phyloP scores from a whole-genome alignment of 169 alveolate species.

The Cryptosporidium felis region DNA sequence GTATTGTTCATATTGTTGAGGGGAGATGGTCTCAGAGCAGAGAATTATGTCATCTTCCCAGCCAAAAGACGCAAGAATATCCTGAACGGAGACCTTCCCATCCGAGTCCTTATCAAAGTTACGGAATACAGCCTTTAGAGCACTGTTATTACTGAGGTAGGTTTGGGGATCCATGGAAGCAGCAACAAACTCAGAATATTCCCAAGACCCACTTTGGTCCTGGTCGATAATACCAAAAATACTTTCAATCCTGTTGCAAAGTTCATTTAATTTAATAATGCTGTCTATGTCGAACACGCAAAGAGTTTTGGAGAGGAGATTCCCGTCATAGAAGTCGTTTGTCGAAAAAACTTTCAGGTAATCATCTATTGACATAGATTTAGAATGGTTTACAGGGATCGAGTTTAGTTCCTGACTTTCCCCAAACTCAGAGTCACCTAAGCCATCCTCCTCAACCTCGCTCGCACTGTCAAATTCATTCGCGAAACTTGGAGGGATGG shows the following conservation, averaged over 20 bases:
- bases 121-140: constrained; percentile 38
- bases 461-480: constrained; percentile 35
- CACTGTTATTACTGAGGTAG: constrained; percentile 23
- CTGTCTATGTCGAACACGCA: constrained; percentile 22
- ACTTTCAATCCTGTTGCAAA: constrained; percentile 38
- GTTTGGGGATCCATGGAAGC: constrained; percentile 62
- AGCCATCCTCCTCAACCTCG: constrained; percentile 25
- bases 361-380: not conserved
- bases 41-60: constrained; percentile 69
- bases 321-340: not conserved
- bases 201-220: constrained; percentile 72
- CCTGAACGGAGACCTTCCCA: constrained; percentile 70
- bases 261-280: constrained; percentile 22
- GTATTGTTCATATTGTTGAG: constrained; percentile 52
- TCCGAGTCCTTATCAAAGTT: constrained; percentile 66
- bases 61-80: constrained; percentile 62
- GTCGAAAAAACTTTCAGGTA: not conserved
- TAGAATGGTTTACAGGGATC: not conserved
- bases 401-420: not conserved
- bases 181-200: constrained; percentile 49
- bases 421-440: not conserved
- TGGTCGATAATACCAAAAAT: constrained; percentile 64
- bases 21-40: constrained; percentile 64
- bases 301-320: not conserved
- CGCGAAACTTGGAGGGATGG: not conserved